Conservation (phyloP, 2,329 filamentous ascomycete species). For the Leptographium radiaticola region DNA sequence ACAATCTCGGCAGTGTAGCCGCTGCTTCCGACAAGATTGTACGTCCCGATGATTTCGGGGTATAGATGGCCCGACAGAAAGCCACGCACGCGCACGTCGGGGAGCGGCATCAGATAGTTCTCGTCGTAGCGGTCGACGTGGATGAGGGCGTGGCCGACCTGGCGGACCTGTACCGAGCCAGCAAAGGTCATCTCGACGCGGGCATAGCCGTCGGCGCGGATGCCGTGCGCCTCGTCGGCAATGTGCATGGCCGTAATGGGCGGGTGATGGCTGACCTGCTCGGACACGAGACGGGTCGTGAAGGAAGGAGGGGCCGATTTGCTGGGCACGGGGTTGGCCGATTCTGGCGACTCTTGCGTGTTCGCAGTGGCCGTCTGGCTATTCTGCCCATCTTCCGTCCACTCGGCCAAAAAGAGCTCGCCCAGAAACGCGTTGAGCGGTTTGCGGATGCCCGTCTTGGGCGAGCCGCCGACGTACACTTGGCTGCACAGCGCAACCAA, state of each 20-base stretch:
- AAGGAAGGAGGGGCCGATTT: slow-evolving; percentile 1
- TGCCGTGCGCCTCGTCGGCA: slow-evolving; percentile 24
- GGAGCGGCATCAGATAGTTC: slow-evolving; percentile 34
- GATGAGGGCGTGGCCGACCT: slow-evolving; percentile 36
- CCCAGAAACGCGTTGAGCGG: slow-evolving; percentile 40
- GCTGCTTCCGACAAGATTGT: slow-evolving; percentile 29
- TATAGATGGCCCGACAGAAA: slow-evolving; percentile 33
- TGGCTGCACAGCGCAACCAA: slow-evolving; percentile 32
- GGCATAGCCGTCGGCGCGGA: slow-evolving; percentile 36
- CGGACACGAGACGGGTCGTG: slow-evolving; percentile 23
- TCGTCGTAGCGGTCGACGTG: slow-evolving; percentile 35
- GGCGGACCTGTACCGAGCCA: slow-evolving; percentile 34
- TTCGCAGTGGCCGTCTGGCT: slow-evolving; percentile 10
- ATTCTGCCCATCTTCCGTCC: slow-evolving; percentile 11
- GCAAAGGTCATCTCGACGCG: slow-evolving; percentile 39
- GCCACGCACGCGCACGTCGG: slow-evolving; percentile 33
- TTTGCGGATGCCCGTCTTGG: slow-evolving; percentile 35
- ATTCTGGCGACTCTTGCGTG: background rate
- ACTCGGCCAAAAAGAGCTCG: slow-evolving; percentile 32
- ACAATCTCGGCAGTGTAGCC: slow-evolving; percentile 32
- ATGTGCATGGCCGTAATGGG: slow-evolving; percentile 41
- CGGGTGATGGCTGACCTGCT: slow-evolving; percentile 41
- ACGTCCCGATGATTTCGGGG: slow-evolving; percentile 32
- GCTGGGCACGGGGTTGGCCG: background rate
- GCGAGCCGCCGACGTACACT: slow-evolving; percentile 32